Percentiles rank a stretch among this genome's conserved stretches.
Evolutionary conservation across 192 early-diverging fungal genomes (phyloP).

Genomic region (Rhizophlyctis rosea): DNA sequence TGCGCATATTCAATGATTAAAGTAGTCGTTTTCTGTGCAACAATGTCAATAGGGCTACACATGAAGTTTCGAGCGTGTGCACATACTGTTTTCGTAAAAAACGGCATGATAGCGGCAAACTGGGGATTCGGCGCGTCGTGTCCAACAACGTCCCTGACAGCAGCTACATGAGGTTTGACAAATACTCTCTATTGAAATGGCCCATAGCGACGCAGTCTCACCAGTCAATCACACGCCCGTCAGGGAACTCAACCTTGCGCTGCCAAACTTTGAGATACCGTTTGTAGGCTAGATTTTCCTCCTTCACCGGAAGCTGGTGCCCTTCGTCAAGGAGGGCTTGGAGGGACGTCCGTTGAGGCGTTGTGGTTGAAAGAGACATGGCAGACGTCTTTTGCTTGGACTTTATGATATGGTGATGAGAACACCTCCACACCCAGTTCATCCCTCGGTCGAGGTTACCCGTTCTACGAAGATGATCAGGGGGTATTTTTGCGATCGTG

Average conservation of each 20-base stretch:
- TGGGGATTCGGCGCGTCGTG: constrained; percentile 42
- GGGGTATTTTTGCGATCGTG: too few relatives aligned
- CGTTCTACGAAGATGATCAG: too few relatives aligned
- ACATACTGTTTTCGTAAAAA: constrained; percentile 34
- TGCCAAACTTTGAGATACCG: constrained; percentile 28
- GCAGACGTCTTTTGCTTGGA: too few relatives aligned
- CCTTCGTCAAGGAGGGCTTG: background rate
- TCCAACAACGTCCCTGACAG: constrained; percentile 48
- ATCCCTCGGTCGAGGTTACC: too few relatives aligned
- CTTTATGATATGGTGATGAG: too few relatives aligned
- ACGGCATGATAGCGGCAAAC: constrained; percentile 52
- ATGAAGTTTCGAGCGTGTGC: background rate
- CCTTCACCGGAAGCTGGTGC: constrained; percentile 7
- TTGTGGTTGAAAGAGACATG: too few relatives aligned
- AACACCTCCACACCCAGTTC: too few relatives aligned
- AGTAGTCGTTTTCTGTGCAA: constrained; percentile 51
- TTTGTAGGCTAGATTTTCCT: constrained; percentile 41
- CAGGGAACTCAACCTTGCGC: constrained; percentile 34
- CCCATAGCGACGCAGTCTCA: constrained; percentile 4
- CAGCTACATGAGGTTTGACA: background rate
- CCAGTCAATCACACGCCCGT: constrained; percentile 51
- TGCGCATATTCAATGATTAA: constrained; percentile 58
- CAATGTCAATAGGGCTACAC: background rate
- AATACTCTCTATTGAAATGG: background rate
- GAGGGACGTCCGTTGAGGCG: too few relatives aligned